Conservation (phyloP, 163 green algal species). For the Chlamydomonas reinhardtii region DNA sequence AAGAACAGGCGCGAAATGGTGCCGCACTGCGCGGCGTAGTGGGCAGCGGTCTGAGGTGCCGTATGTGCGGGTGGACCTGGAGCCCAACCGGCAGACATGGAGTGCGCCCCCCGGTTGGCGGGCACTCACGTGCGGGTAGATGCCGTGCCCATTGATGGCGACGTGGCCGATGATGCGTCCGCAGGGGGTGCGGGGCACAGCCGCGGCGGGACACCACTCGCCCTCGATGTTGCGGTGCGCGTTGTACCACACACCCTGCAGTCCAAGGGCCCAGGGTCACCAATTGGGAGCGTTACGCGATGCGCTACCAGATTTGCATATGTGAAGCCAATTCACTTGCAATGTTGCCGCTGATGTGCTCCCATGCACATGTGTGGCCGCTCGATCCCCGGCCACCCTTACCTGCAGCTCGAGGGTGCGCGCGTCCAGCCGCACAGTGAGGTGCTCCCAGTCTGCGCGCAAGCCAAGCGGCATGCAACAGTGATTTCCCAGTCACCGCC, state of each 20-base stretch:
- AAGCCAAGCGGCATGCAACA: background rate
- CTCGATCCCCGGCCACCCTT: background rate
- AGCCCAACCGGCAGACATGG: too few species aligned
- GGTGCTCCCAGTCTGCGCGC: slow-evolving; percentile 44
- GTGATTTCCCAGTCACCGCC: too few species aligned
- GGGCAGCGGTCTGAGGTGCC: too few species aligned
- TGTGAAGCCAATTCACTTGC: too few species aligned
- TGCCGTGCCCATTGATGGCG: slow-evolving; percentile 44
- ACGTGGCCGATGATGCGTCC: slow-evolving; percentile 44
- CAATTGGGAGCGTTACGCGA: too few species aligned
- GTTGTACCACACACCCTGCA: slow-evolving; percentile 54
- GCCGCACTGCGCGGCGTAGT: slow-evolving; percentile 14
- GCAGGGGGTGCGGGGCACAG: slow-evolving; percentile 33
- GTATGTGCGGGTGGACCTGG: too few species aligned
- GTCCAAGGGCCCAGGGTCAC: too few species aligned
- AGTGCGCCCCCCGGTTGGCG: too few species aligned
- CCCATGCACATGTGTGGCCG: too few species aligned
- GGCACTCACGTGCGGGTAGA: slow-evolving; percentile 18
- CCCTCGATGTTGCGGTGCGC: slow-evolving; percentile 52
- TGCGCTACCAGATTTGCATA: too few species aligned
- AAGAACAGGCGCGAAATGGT: slow-evolving; percentile 38
- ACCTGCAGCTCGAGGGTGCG: slow-evolving; percentile 41
- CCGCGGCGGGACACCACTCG: slow-evolving; percentile 31
- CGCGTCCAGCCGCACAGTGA: slow-evolving; percentile 31
- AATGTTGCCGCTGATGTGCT: too few species aligned